phyloP scores from a whole-genome alignment of 2,329 filamentous ascomycete species.

The Cladophialophora immunda region DNA sequence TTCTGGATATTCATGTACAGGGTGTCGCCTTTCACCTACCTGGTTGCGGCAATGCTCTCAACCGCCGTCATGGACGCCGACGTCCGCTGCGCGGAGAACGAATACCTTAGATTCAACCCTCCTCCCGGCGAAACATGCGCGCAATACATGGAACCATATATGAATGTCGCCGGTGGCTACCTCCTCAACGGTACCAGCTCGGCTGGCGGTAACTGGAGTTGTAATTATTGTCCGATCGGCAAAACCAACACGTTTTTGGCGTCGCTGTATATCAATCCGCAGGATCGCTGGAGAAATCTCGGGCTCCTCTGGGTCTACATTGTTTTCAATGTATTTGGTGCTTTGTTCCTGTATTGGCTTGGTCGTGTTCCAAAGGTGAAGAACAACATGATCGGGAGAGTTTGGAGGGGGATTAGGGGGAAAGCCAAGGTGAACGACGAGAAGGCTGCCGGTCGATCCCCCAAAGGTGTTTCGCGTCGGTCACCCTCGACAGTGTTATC shows the following conservation, averaged over 20 bases:
- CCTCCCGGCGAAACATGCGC: conserved; percentile 68
- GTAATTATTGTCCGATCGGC: conserved; percentile 59
- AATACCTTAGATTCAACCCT: conserved; percentile 70
- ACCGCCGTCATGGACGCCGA: conserved; percentile 72
- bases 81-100: conserved; percentile 73
- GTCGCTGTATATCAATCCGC: conserved; percentile 55
- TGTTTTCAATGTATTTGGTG: conserved; percentile 67
- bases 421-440: too few relatives aligned
- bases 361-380: conserved; percentile 66
- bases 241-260: conserved; percentile 59
- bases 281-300: conserved; percentile 72
- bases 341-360: conserved; percentile 69
- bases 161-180: conserved; percentile 57
- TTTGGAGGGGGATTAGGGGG: too few relatives aligned
- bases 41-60: conserved; percentile 76
- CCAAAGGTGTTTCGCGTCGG: too few relatives aligned
- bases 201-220: conserved; percentile 57
- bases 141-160: conserved; percentile 65
- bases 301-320: conserved; percentile 75
- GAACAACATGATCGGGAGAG: too few relatives aligned
- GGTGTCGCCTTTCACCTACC: conserved; percentile 82
- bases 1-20: conserved; percentile 85
- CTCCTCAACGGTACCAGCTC: conserved; percentile 60
- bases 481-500: too few relatives aligned
- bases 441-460: too few relatives aligned